Evolutionary conservation across 2,329 filamentous ascomycete genomes (phyloP).

Genomic region (Bretziella fagacearum): DNA sequence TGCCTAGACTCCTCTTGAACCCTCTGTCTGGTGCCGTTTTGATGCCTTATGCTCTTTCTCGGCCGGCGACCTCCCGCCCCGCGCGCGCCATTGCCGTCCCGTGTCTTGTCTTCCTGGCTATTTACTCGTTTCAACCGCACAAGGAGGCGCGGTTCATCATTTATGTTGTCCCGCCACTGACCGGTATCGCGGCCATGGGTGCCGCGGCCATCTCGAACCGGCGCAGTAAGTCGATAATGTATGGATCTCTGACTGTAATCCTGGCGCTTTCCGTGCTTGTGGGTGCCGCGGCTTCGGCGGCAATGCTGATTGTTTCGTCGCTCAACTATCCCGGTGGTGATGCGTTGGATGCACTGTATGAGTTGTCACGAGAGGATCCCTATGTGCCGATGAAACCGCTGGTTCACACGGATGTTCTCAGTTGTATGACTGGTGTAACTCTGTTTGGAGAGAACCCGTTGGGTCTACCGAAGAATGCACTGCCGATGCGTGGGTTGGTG

Average conservation of each 20-base stretch:
- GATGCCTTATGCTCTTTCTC: conserved; percentile 33
- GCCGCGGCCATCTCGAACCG: conserved; percentile 54
- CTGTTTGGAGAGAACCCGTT: conserved; percentile 40
- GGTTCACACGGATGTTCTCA: conserved; percentile 44
- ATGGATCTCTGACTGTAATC: conserved; percentile 34
- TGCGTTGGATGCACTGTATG: conserved; percentile 44
- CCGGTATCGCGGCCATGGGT: conserved; percentile 56
- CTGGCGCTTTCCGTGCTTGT: conserved; percentile 43
- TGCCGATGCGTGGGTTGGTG: conserved; percentile 18
- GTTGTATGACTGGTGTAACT: conserved; percentile 55
- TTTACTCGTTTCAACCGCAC: conserved; percentile 83
- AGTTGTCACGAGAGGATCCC: conserved; percentile 20
- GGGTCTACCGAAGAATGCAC: conserved; percentile 20
- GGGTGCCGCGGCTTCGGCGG: conserved; percentile 43
- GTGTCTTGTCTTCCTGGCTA: conserved; percentile 49
- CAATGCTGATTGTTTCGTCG: conserved; percentile 60
- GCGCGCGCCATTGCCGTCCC: conserved; percentile 43
- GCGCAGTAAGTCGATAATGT: conserved; percentile 41
- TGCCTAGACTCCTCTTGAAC: conserved; percentile 74
- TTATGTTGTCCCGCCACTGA: conserved; percentile 68
- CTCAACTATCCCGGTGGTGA: conserved; percentile 89
- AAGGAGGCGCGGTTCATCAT: conserved; percentile 95
- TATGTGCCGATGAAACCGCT: conserved; percentile 21
- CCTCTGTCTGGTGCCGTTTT: conserved; percentile 46
- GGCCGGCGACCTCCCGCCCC: conserved; percentile 28